Percentiles rank a stretch among this genome's conserved stretches.
phyloP scores from a whole-genome alignment of 139 green algal species.

The Microglena sp. region DNA sequence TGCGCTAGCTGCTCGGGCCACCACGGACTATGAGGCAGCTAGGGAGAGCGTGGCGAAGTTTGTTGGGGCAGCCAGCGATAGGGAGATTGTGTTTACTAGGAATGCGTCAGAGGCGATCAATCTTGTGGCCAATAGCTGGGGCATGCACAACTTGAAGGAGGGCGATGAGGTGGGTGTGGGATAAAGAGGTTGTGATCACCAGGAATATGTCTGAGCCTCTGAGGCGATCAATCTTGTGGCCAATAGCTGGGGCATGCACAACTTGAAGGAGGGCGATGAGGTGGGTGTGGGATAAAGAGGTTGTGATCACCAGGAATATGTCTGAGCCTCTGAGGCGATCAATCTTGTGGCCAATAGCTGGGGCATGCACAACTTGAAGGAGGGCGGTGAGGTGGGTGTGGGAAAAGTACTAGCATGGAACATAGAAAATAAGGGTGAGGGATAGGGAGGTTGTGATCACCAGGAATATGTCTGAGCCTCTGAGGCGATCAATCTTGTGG shows the following conservation, averaged over 20 bases:
- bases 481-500: slow-evolving; percentile 97
- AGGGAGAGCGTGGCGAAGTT: slow-evolving; percentile 84
- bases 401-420: too few relatives aligned
- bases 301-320: slow-evolving; percentile 94
- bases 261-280: slow-evolving; percentile 86
- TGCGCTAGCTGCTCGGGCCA: slow-evolving; percentile 66
- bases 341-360: slow-evolving; percentile 96
- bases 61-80: slow-evolving; percentile 56
- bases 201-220: not conserved
- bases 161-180: slow-evolving; percentile 82
- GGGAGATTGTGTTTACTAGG: slow-evolving; percentile 92
- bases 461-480: slow-evolving; percentile 71
- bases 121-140: slow-evolving; percentile 94
- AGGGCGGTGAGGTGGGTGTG: slow-evolving; percentile 93
- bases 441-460: slow-evolving; percentile 90
- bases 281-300: slow-evolving; percentile 81
- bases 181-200: not conserved
- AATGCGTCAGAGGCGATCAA: slow-evolving; percentile 97
- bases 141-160: slow-evolving; percentile 55
- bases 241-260: slow-evolving; percentile 78
- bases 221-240: slow-evolving; percentile 98
- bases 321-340: slow-evolving; percentile 93
- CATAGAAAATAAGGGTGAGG: not conserved
- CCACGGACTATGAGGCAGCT: slow-evolving; percentile 81
- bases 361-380: slow-evolving; percentile 67